Base-by-base conservation (phyloP, 1,284 basidiomycete species). In the Ustilago xerochloae region DNA sequence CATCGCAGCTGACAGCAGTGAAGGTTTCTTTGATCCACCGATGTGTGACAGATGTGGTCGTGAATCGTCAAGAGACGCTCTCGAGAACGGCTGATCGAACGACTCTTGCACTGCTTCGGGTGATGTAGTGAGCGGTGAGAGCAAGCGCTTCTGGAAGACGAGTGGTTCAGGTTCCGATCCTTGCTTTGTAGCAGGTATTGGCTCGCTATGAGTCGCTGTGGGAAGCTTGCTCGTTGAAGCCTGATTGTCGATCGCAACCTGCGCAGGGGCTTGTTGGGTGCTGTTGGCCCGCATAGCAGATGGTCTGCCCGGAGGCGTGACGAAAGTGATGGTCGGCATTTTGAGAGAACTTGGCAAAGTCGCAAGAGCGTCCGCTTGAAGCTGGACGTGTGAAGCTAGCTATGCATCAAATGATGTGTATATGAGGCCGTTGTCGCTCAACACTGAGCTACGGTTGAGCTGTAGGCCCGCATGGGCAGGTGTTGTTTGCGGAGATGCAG, bases 261-360 rank as follows among this genome's bases (percentile, higher is more conserved):
- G 32, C 16, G 49, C 9, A 16, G 16, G 30, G 5, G 16, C 51
- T 15, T 53, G 46, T 20, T 51, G 56, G 3, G 24, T n/a, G 2
- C 57, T 38, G 15, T 52, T 22, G 29, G 45, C 38, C 1, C 60
- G 51, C 22, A 64, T 48, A 13, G 58, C 51, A 16, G 70, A 68
- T 15, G 64, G 61, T 18, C 65, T 49, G 38, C 54, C 50, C 1
- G 70, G 70, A 53, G 70, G 70, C 16, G 70, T 73, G 33, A 55
- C 24, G 20, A 73, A 73, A 4, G 64, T 64, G 57, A 73, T 63
- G 33, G 57, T 39, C 26, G 63, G 61, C 70, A 73, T 73, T 7
- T 7, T 64, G 33, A 15, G 46, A 32, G 26, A 48, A 7, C 32
- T 33, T 33, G 32, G 10, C 16, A 33, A 15, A 33, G 32, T 33